Base-by-base conservation (phyloP, 2,329 filamentous ascomycete species). In the Neophaeococcomyces aloes region DNA sequence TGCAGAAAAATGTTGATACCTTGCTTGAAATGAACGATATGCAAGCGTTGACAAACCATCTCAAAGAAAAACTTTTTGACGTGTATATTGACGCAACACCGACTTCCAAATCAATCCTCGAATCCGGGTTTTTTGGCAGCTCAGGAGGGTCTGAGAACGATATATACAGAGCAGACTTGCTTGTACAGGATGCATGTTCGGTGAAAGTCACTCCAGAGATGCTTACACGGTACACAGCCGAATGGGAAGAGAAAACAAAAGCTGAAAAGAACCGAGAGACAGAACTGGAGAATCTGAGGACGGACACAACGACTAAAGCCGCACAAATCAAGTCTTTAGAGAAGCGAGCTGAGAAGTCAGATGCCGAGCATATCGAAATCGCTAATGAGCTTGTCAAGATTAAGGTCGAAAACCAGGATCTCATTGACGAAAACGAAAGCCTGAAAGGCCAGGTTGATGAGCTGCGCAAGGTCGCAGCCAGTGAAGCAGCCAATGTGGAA, bases 121-220 rank as follows among this genome's bases (percentile, higher is more conserved):
- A 98, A 62, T 94, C 87, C 33, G 91, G 91, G 11, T 98, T 98
- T 71, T 98, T 98, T 58, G 91, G 91, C 48, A 89, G 83, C 60
- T 89, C 86, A 18, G 87, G 85, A 27, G 80, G 79, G 53, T 75
- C 86, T 10, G 91, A 98, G 60, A 95, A 94, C 64, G 91, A 95
- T 60, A 78, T 98, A 5, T 98, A 98, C 61, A 81, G 88, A 38
- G 91, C 91, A 13, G 91, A 98, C 61, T 79, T 91, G 55, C 78
- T 98, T 48, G 86, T 98, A 11, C 83, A 84, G 48, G 91, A 98
- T 63, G 91, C 91, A 1, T 94, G 88, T 58, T 81, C 84, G 27
- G 74, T 96, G 40, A 83, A 86, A 57, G 79, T 98, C 31, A 86
- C 86, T 0, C 79, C 85, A 0, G 84, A 93, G 57, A 78, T 83